phyloP scores from a whole-genome alignment of 1,284 basidiomycete genomes.

The Rhodotorula mucilaginosa region DNA sequence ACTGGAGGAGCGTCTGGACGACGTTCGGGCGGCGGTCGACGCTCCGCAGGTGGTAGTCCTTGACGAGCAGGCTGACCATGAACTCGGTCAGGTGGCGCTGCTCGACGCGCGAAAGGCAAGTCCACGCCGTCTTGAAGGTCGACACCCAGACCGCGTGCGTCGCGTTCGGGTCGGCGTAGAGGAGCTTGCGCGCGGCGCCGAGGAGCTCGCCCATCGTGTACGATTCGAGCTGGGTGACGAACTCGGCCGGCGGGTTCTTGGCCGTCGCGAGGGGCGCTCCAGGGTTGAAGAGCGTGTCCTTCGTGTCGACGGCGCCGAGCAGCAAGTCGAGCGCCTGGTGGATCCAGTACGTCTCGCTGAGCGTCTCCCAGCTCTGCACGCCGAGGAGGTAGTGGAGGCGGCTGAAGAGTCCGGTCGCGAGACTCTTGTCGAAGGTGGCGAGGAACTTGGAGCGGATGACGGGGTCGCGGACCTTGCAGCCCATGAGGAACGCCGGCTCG shows the following conservation, averaged over 20 bases:
- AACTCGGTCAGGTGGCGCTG: conserved; percentile 86
- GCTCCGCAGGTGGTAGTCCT: conserved; percentile 90
- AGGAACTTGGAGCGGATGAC: conserved; percentile 81
- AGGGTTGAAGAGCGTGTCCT: conserved; percentile 51
- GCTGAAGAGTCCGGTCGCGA: conserved; percentile 75
- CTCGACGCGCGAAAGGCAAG: conserved; percentile 76
- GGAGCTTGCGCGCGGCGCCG: conserved; percentile 74
- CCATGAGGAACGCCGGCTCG: conserved; percentile 89
- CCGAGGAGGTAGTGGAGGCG: conserved; percentile 89
- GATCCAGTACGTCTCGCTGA: conserved; percentile 94
- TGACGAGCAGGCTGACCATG: conserved; percentile 84
- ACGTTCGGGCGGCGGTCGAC: conserved; percentile 90
- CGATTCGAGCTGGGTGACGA: conserved; percentile 35
- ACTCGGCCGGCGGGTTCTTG: conserved; percentile 19
- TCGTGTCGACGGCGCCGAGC: conserved; percentile 74
- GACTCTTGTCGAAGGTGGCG: conserved; percentile 83
- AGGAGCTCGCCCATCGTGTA: conserved; percentile 57
- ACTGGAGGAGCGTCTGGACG: conserved; percentile 84
- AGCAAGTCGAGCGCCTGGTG: conserved; percentile 86
- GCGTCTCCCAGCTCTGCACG: conserved; percentile 91
- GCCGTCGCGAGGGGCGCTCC: conserved; percentile 1
- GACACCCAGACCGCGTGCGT: conserved; percentile 88
- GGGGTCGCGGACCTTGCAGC: conserved; percentile 80
- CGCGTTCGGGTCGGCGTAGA: conserved; percentile 73
- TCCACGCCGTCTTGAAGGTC: conserved; percentile 86